Percentiles rank a stretch among this genome's conserved stretches.
These are phyloP conservation scores for Cordyceps javanica DNA, from an alignment of 2,329 filamentous ascomycete species.

Conservation along the genomic window DNA sequence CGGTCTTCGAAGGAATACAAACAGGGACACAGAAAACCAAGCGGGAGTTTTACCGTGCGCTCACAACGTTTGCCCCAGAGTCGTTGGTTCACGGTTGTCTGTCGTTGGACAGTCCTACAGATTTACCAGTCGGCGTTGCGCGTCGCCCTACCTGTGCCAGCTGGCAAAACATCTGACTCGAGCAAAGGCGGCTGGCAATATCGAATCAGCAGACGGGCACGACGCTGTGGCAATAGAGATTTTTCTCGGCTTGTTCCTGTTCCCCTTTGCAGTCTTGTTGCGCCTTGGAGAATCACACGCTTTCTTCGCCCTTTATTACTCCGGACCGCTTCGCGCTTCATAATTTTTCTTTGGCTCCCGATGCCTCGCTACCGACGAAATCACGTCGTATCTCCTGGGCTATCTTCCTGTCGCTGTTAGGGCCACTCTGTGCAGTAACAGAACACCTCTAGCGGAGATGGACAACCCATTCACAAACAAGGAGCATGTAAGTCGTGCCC, in stretches of 20 bases:
- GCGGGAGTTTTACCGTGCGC: not conserved
- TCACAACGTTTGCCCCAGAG: not conserved
- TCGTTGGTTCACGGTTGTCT: not conserved
- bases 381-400: conserved; percentile 4
- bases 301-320: not conserved
- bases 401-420: not conserved
- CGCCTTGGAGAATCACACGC: not conserved
- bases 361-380: conserved; percentile 10
- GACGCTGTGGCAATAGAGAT: not conserved
- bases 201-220: not conserved
- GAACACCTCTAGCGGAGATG: not conserved
- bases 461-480: conserved; percentile 36
- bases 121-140: not conserved
- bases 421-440: not conserved
- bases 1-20: not conserved
- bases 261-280: not conserved
- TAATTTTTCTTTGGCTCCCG: not conserved
- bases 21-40: not conserved
- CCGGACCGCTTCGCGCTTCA: not conserved
- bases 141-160: not conserved
- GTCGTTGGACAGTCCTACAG: not conserved
- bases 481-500: conserved; percentile 41
- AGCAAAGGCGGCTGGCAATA: not conserved
- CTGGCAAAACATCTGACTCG: not conserved
- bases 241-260: not conserved